A percentile compares a stretch with the other conserved stretches of the same genome.
Conservation (phyloP, 192 early-diverging fungal species). For the Umbelopsis sp. region DNA sequence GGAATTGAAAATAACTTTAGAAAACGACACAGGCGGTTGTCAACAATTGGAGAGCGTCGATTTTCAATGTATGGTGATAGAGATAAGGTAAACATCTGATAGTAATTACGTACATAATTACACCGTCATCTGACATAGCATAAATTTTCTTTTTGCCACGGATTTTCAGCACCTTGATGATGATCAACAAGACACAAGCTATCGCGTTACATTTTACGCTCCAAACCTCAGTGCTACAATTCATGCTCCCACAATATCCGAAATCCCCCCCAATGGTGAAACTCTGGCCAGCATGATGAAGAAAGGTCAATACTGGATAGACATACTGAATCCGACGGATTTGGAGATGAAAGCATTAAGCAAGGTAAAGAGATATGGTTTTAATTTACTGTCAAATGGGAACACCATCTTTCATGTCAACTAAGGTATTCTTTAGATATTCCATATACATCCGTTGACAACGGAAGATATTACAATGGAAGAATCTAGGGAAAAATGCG, state of each 20-base stretch:
- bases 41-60: slow-evolving; percentile 26
- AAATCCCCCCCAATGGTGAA: slow-evolving; percentile 29
- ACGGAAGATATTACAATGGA: slow-evolving; percentile 88
- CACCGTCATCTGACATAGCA: background rate
- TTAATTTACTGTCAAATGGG: background rate
- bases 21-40: slow-evolving; percentile 17
- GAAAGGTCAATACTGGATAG: slow-evolving; percentile 59
- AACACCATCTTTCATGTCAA: background rate
- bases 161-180: slow-evolving; percentile 16
- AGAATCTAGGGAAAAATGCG: slow-evolving; percentile 93
- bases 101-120: background rate
- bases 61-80: slow-evolving; percentile 28
- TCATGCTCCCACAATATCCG: slow-evolving; percentile 28
- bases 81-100: slow-evolving; percentile 23
- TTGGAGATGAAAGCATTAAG: slow-evolving; percentile 58
- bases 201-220: slow-evolving; percentile 32
- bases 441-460: slow-evolving; percentile 78
- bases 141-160: background rate
- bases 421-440: slow-evolving; percentile 41
- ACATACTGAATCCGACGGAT: slow-evolving; percentile 52
- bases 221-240: slow-evolving; percentile 28
- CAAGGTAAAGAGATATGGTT: slow-evolving; percentile 27
- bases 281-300: slow-evolving; percentile 29
- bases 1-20: background rate
- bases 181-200: slow-evolving; percentile 19